phyloP scores from a whole-genome alignment of 768 basidiomycete species.

The Naganishia vaughanmartiniae region DNA sequence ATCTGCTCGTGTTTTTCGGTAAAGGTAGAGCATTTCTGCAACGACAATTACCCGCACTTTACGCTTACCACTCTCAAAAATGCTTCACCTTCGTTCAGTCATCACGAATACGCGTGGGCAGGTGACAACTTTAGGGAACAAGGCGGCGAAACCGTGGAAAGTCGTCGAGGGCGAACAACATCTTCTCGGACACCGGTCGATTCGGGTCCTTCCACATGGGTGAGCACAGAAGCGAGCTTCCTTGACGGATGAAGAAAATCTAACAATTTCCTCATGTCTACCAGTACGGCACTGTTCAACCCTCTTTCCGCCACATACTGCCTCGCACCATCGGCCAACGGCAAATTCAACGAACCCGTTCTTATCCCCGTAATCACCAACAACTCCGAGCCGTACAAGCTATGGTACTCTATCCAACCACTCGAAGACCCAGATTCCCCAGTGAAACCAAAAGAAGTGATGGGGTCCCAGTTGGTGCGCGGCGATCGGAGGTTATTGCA shows the following conservation, averaged over 20 bases:
- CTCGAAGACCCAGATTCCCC: conserved; percentile 55
- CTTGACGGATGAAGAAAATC: too few species aligned
- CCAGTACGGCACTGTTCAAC: conserved; percentile 80
- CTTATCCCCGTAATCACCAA: conserved; percentile 83
- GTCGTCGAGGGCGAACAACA: conserved; percentile 35
- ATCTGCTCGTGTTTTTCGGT: conserved; percentile 5
- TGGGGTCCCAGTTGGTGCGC: conserved; percentile 31
- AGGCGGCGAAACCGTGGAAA: conserved; percentile 5
- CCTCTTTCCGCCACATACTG: conserved; percentile 73
- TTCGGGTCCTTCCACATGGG: conserved; percentile 85
- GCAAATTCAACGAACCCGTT: conserved; percentile 51
- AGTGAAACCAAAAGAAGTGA: conserved; percentile 21
- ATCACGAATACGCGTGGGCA: conserved; percentile 23
- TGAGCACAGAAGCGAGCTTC: conserved; percentile 32
- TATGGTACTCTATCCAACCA: conserved; percentile 72
- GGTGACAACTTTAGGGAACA: conserved; percentile 24
- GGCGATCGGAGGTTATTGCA: conserved; percentile 36
- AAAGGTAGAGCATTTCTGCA: not conserved
- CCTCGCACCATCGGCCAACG: conserved; percentile 58
- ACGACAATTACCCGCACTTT: not conserved
- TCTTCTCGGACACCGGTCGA: conserved; percentile 74
- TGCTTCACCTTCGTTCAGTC: not conserved
- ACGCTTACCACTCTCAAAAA: not conserved
- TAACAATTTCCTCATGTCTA: conserved; percentile 5
- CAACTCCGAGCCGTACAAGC: conserved; percentile 71